These are phyloP conservation scores for Dipodascus albidus DNA, from an alignment of 805 yeast species.

Conservation along the genomic window DNA sequence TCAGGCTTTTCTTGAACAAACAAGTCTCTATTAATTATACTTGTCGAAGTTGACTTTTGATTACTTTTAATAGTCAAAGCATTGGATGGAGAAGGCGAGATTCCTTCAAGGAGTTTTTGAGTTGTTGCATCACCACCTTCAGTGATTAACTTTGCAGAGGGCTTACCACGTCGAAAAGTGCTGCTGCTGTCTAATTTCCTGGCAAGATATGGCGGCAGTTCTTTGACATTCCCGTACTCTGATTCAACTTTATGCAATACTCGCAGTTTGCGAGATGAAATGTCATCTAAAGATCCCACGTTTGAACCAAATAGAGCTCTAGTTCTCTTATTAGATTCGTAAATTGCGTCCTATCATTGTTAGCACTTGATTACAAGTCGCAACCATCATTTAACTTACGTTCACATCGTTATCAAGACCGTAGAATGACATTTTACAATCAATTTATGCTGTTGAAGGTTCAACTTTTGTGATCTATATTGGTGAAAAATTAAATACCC, in stretches of 20 bases:
- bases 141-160: conserved; percentile 9
- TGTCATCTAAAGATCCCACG: not conserved
- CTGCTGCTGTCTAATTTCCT: conserved; percentile 11
- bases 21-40: conserved; percentile 4
- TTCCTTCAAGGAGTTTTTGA: conserved; percentile 11
- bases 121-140: conserved; percentile 9
- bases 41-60: not conserved
- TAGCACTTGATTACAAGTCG: too few relatives aligned
- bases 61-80: conserved; percentile 6
- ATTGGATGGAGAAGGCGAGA: conserved; percentile 1
- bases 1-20: conserved; percentile 17
- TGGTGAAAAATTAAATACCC: not conserved
- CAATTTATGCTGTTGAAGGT: too few relatives aligned
- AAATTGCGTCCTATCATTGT: not conserved
- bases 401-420: not conserved
- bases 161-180: conserved; percentile 7
- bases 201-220: conserved; percentile 19
- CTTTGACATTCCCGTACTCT: conserved; percentile 15
- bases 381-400: not conserved
- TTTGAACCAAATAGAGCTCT: not conserved
- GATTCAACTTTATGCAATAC: conserved; percentile 9
- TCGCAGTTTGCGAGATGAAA: not conserved
- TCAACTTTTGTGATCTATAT: too few relatives aligned
- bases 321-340: not conserved
- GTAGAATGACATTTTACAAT: not conserved